These are phyloP conservation scores for Dictyophora rubrovolvata DNA, from an alignment of 768 basidiomycete genomes.

Conservation along the genomic window DNA sequence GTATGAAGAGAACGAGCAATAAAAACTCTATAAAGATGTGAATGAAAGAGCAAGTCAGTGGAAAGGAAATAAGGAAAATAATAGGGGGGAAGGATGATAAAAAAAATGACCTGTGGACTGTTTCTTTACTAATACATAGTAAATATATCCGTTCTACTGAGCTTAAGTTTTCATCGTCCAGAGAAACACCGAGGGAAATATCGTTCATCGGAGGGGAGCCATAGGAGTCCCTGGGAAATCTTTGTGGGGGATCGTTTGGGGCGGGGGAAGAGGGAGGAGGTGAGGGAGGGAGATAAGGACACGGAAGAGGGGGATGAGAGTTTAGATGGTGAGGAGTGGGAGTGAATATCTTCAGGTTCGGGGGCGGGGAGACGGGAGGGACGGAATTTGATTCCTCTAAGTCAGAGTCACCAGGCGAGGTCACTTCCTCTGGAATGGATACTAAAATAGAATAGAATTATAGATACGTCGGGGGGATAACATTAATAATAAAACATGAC, in stretches of 20 bases:
- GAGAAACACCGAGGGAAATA: constrained; percentile 23
- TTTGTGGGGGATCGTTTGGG: neutral
- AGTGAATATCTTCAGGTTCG: neutral
- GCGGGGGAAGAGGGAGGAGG: neutral
- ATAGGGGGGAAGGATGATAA: constrained; percentile 16
- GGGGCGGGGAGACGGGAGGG: neutral
- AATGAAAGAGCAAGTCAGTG: neutral
- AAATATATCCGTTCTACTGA: constrained; percentile 90
- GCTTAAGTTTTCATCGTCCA: constrained; percentile 75
- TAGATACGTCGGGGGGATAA: neutral
- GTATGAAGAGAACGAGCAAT: constrained; percentile 78
- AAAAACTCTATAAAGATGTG: constrained; percentile 46
- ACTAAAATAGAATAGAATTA: neutral
- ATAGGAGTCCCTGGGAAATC: neutral
- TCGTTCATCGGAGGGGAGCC: neutral
- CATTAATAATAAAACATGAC: neutral
- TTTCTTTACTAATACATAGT: constrained; percentile 67
- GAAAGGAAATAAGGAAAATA: constrained; percentile 9
- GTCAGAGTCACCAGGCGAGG: neutral
- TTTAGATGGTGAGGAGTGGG: neutral
- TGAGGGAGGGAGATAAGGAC: neutral
- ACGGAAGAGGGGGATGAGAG: neutral
- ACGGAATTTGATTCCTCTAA: neutral
- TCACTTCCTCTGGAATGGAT: neutral
- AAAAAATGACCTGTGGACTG: constrained; percentile 37